Evolutionary conservation across 2,329 filamentous ascomycete species (phyloP), one percentile per base, ranked within the genome.

Genomic region (Exophiala aquamarina): DNA sequence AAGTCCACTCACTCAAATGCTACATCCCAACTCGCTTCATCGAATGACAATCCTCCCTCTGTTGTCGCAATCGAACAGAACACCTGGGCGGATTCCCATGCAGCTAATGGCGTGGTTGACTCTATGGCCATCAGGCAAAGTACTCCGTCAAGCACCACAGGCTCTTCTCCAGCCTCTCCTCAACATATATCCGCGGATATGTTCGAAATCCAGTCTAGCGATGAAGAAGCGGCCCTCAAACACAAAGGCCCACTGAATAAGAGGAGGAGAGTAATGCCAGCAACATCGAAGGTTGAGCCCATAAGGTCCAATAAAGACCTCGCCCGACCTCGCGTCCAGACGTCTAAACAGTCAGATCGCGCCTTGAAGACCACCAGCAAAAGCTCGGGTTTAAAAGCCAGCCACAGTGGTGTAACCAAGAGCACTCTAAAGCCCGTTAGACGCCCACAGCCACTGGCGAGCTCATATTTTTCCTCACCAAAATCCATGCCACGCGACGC

Each of bases 161-260:
- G 8, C 13, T 34, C 41, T 18, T 21, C 31, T 15, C 17, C 14
- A 21, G 31, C 29, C 2, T 41, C 38, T 3, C 19, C 49, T 14
- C 23, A 11, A n/a, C 28, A 48, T 35, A 34, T 15, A 9, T 40
- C 43, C 1, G 31, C 26, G 14, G 35, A 50, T 4, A 35, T 55
- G 34, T 63, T 59, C 42, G 60, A 63, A 23, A 46, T 61, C 14
- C 47, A 54, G 3, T 56, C 55, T 21, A 59, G 56, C 17, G 58
- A 59, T 28, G 55, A 60, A 7, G 57, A 59, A 14, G 23, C 43
- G 3, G 40, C 14, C 9, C 31, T 32, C 36, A 46, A 28, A 38
- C 13, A 28, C 15, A 29, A 36, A 29, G 28, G 32, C 15, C 47
- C 43, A 8, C 33, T 39, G 23, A 18, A 4, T 7, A 57, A 59